A percentile compares a stretch with the other conserved stretches of the same genome.
Conservation (phyloP, 176 grass and related monocot genomes). For the Oryza coarctata region DNA sequence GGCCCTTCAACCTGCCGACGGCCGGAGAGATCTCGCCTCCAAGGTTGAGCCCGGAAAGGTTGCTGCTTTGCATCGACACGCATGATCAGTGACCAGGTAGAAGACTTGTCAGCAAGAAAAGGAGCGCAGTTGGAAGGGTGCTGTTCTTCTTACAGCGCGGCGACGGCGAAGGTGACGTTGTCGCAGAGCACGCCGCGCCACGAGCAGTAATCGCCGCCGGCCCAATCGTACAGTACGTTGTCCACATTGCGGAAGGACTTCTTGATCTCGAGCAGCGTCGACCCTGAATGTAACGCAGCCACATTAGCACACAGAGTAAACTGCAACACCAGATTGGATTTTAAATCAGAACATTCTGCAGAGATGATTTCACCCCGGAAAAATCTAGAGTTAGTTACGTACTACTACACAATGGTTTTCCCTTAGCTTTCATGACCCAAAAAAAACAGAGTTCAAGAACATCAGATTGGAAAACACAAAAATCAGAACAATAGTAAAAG, state of each 20-base stretch:
- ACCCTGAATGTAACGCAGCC: slow-evolving; percentile 41
- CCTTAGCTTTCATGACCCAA: not conserved
- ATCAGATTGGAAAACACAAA: slow-evolving; percentile 16
- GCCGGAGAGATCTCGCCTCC: slow-evolving; percentile 90
- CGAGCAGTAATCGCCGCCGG: slow-evolving; percentile 62
- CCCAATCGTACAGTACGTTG: slow-evolving; percentile 92
- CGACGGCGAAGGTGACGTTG: slow-evolving; percentile 85
- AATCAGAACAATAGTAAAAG: not conserved
- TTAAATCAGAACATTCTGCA: not conserved
- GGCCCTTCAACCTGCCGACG: slow-evolving; percentile 70
- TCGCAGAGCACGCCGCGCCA: slow-evolving; percentile 95
- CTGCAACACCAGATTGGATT: not conserved
- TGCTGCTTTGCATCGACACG: slow-evolving; percentile 49
- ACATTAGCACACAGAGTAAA: slow-evolving; percentile 2
- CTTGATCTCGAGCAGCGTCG: slow-evolving; percentile 83
- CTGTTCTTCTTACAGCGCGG: slow-evolving; percentile 72
- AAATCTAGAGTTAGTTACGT: not conserved
- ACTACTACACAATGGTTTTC: not conserved
- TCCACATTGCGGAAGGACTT: slow-evolving; percentile 96
- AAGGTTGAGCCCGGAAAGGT: slow-evolving; percentile 85
- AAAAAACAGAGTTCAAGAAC: not conserved
- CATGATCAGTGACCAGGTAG: slow-evolving; percentile 10
- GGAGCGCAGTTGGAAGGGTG: not conserved
- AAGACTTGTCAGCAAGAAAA: not conserved
- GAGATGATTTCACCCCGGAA: not conserved